Conservation (phyloP, 805 yeast genomes). For the Torulaspora gathmanii region DNA sequence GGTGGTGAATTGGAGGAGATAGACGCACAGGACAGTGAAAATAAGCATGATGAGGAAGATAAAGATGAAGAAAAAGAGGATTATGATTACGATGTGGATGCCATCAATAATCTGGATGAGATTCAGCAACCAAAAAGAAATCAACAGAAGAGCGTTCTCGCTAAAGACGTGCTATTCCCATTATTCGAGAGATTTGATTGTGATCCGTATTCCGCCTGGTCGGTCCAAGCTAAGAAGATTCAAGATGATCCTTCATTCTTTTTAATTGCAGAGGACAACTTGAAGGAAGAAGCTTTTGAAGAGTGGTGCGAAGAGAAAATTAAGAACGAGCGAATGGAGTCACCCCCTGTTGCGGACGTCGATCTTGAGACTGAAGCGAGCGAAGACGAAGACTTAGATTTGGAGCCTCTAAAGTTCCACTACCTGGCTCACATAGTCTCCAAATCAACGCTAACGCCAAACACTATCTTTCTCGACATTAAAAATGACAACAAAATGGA, state of each 20-base stretch:
- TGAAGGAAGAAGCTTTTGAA: slow-evolving; percentile 41
- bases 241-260: slow-evolving; percentile 42
- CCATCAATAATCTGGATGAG: slow-evolving; percentile 19
- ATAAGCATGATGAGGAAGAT: slow-evolving; percentile 6
- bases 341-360: neutral
- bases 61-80: slow-evolving; percentile 15
- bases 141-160: neutral
- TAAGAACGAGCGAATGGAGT: neutral
- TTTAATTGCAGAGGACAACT: slow-evolving; percentile 32
- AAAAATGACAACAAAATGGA: slow-evolving; percentile 20
- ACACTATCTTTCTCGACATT: slow-evolving; percentile 29
- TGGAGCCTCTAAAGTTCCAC: slow-evolving; percentile 32
- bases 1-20: slow-evolving; percentile 11
- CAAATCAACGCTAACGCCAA: slow-evolving; percentile 19
- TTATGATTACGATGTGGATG: slow-evolving; percentile 9
- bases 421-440: slow-evolving; percentile 33
- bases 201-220: slow-evolving; percentile 49
- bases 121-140: slow-evolving; percentile 12
- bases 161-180: slow-evolving; percentile 27
- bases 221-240: slow-evolving; percentile 40
- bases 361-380: neutral
- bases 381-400: slow-evolving; percentile 6
- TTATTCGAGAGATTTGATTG: slow-evolving; percentile 36
- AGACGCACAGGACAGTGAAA: too few relatives aligned
- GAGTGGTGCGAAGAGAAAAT: slow-evolving; percentile 40